Base-by-base conservation (phyloP, 1,284 basidiomycete species). In the Afroboletus lepidellus region DNA sequence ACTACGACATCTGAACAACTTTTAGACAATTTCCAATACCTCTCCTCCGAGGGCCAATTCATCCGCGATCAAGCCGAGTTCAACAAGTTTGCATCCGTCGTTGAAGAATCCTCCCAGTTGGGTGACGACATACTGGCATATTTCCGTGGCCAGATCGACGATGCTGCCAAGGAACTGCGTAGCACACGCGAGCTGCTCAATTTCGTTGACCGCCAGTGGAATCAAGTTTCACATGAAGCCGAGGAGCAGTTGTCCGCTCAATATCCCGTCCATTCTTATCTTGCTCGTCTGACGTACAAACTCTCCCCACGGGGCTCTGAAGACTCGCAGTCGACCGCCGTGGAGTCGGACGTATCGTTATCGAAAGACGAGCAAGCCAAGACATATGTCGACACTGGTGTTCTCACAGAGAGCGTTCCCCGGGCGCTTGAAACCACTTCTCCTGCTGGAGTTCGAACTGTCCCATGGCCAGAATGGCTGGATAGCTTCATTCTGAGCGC, bases 291-390 rank as follows among this genome's bases (percentile, higher is more conserved):
- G 41, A 57, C 64, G 33, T 66, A 66, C 41, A 69, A 66, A 46
- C 67, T 50, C 13, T 56, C 63, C 0, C 56, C 69, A 15, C 68
- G 81, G 51, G 79, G 75, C 25, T 83, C 81, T 21, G 77, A 80
- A 62, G 81, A 84, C 62, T 83, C 81, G 2, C 76, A 81, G 53
- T 61, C 60, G 32, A 83, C 82, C 0, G 72, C 71, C 16, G 76
- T 81, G 11, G 71, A 57, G 30, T 32, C 57, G 33, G 59, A 64
- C 23, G 23, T 20, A 3, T 39, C 44, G 13, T 27, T 66, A 2
- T 53, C 63, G 11, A 65, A 67, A 42, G 57, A 50, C 18, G 57
- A 55, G 27, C 39, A 55, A 41, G 30, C 18, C 20, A 63, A 61
- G 36, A 32, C 43, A 36, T 69, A 64, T 21, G 56, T 41, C 4